Base-by-base conservation (phyloP, 1,284 basidiomycete genomes). In the Cryptococcus sp. region DNA sequence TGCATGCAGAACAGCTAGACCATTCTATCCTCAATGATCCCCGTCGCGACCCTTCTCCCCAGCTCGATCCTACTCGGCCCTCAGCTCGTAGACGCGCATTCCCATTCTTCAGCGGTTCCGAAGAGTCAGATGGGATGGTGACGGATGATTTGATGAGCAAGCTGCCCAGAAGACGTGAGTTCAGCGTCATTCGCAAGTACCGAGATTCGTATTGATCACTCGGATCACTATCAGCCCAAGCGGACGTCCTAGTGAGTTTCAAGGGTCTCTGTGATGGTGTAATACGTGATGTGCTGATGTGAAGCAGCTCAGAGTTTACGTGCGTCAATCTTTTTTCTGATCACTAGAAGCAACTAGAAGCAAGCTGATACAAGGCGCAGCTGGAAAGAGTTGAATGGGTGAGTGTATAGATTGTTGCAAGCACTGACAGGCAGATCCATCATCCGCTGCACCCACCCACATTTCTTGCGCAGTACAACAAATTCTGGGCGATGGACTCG, bases 311-410 rank as follows among this genome's bases (percentile, higher is more conserved):
- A 23, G 61, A n/a, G 22, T 60, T 38, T 63, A 63, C 45, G 61
- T 60, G 48, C 52, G 61, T 52, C 20, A 35, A 23, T 13, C 17
- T 27, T n/a, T 39, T 1, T n/a, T 27, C 23, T 20, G 31, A 13
- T 35, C 16, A 2, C 15, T 2, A 6, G 42, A 5, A 6, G 15
- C 13, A 7, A 2, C 15, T 2, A 6, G 42, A 5, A 6, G 15
- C 13, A 7, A 40, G 42, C 52, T 50, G 47, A 54, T 17, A 46
- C 46, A n/a, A 16, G 6, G 22, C n/a, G 11, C 38, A 64, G 62
- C 50, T 64, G 20, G 62, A 64, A 57, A 45, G 59, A 13, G 62
- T 64, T 15, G 62, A 64, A 61, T 64, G 62, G 62, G 62, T 64
- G 38, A 31, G 62, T 57, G 5, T 17, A 46, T n/a, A 22, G n/a